phyloP scores from a whole-genome alignment of 2,329 filamentous ascomycete species.

The Didymella sp. region DNA sequence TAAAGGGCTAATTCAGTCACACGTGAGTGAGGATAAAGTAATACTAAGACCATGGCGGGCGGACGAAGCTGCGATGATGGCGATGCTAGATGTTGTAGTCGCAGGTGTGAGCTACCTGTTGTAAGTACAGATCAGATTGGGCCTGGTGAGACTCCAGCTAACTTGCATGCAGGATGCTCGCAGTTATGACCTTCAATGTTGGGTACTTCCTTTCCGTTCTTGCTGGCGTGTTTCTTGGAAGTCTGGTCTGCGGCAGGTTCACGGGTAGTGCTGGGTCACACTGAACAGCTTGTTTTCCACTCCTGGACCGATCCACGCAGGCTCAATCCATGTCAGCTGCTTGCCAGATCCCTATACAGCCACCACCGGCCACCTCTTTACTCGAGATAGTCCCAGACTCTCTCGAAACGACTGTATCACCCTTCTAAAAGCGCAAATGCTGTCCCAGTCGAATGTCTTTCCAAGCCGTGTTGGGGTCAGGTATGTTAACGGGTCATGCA shows the following conservation, averaged over 20 bases:
- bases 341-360: neutral
- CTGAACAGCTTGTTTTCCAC: neutral
- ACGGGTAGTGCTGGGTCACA: conserved; percentile 16
- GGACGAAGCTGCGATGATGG: conserved; percentile 75
- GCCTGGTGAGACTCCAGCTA: neutral
- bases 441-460: too few relatives aligned
- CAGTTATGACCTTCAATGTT: conserved; percentile 86
- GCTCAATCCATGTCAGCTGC: neutral
- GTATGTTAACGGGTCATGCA: too few relatives aligned
- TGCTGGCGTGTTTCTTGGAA: conserved; percentile 78
- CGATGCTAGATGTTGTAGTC: conserved; percentile 72
- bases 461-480: too few relatives aligned
- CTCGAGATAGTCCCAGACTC: too few relatives aligned
- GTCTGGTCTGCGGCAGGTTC: conserved; percentile 76
- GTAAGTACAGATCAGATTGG: conserved; percentile 62
- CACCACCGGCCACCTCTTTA: neutral
- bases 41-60: conserved; percentile 74
- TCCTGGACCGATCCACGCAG: neutral
- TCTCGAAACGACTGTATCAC: too few relatives aligned
- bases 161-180: conserved; percentile 72
- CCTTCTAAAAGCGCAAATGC: too few relatives aligned
- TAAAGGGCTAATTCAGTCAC: conserved; percentile 75
- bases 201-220: conserved; percentile 82
- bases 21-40: conserved; percentile 46
- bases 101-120: conserved; percentile 81